Evolutionary conservation across 257 asterid species (phyloP).

Genomic region (Nicotiana tabacum): DNA sequence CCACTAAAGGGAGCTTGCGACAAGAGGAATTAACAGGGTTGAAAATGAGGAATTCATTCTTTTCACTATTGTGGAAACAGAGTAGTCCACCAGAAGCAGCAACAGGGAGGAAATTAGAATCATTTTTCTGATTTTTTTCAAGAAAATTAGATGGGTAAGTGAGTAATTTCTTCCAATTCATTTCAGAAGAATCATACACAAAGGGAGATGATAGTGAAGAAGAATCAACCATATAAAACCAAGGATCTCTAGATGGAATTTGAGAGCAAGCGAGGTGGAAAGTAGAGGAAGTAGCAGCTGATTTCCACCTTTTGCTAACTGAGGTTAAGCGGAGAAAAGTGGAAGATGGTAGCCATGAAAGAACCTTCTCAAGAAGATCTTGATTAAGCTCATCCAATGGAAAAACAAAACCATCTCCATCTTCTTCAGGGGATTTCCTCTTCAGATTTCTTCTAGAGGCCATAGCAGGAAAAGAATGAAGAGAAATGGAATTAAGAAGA

Average conservation of each 20-base stretch:
- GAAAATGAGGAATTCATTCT: constrained; percentile 31
- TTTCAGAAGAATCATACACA: constrained; percentile 58
- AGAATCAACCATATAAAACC: constrained; percentile 74
- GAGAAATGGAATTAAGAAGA: background rate
- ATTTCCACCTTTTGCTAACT: constrained; percentile 84
- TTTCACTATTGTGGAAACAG: constrained; percentile 37
- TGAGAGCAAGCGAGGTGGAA: constrained; percentile 60
- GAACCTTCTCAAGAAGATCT: constrained; percentile 78
- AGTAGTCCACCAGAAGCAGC: constrained; percentile 73
- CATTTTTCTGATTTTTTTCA: background rate
- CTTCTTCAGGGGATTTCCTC: constrained; percentile 18
- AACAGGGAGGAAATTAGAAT: constrained; percentile 45
- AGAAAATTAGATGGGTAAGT: constrained; percentile 12
- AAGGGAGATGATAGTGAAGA: constrained; percentile 29
- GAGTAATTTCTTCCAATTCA: constrained; percentile 63
- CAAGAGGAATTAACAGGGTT: constrained; percentile 50
- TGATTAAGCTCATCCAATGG: constrained; percentile 63
- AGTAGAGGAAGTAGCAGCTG: constrained; percentile 49
- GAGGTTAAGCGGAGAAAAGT: constrained; percentile 46
- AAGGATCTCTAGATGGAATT: constrained; percentile 56
- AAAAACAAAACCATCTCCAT: constrained; percentile 15
- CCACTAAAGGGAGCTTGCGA: constrained; percentile 24
- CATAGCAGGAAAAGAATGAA: background rate
- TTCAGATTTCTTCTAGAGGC: constrained; percentile 15
- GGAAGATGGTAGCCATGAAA: constrained; percentile 77